Base-by-base conservation (phyloP, 2,329 filamentous ascomycete genomes). In the Pestalotiopsis sp. region DNA sequence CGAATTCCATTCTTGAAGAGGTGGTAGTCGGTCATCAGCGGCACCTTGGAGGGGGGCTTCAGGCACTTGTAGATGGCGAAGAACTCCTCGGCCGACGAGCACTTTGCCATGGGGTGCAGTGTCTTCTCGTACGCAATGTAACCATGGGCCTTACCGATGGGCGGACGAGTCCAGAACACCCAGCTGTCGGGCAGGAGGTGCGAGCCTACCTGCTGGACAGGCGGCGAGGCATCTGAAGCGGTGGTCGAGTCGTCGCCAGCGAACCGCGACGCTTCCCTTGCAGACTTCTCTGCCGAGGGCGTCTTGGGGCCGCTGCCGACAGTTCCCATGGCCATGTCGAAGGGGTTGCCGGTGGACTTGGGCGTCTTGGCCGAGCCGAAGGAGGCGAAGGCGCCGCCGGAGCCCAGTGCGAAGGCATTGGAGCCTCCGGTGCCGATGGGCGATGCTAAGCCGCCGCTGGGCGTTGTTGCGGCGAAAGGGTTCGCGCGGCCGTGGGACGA, bases 81-180 rank as follows among this genome's bases (percentile, higher is more conserved):
- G 79, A 99, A 98, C 69, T 96, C 93, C 82, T 98, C 94, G 64
- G 89, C 94, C 5, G 93, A 94, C 70, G 88, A 87, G 77, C 97
- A 93, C 68, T 89, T 88, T 75, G 93, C 95, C 77, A 98, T 90
- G 52, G 94, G 90, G 76, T 96, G 92, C 70, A 97, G 91, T 6
- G 95, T 98, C 82, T 98, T 97, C 81, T 99, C 96, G 80, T 99
- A 99, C 81, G 98, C 95, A 75, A 91, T 88, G 77, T 86, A 91
- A 56, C 89, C 89, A 77, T 96, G 95, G 73, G 95, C 96, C 84
- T 99, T 99, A 73, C 94, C 95, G 75, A 97, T 97, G 64, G 96
- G 96, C 52, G 96, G 96, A 69, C 96, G 90, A 82, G 97, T 99
- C 94, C 96, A 98, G 80, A 98, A 94, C 41, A 97, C 91, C 96